Base-by-base conservation (phyloP, 805 yeast species). In the Ogataea ramenticola region DNA sequence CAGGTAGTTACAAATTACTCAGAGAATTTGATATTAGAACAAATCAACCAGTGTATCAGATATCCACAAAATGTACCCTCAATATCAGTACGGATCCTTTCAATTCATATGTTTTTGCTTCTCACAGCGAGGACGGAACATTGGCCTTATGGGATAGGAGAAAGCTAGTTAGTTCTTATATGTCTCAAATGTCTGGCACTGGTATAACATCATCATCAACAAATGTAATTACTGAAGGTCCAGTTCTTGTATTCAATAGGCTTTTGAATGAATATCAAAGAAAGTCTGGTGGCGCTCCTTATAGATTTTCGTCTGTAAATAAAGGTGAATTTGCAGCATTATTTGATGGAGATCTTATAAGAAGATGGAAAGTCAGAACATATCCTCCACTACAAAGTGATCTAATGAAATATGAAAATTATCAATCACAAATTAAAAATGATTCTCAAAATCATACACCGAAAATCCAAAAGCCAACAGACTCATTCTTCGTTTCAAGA, bases 41-140 rank as follows among this genome's bases (percentile, higher is more conserved):
- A 0, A 79, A 77, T 17, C 73, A 72, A 26, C 86, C 90, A 0
- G 72, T 73, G 1, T 80, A 76, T 55, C 96, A 86, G 58, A 71
- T 85, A 54, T 83, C 90, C 2, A 83, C 95, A 1, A 77, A 82
- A 52, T 76, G 86, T 46, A 79, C 89, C 0, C 70, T 77, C 52
- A 84, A 84, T 17, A 71, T 90, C 39, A 70, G 76, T 9, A 67
- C 81, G 27, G 90, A 86, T 56, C 91, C 85, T 3, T 78, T 78
- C 55, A 79, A 80, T 54, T 72, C 72, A 12, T 73, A 77, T 60
- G 71, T 76, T 48, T 86, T 90, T 60, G 78, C 87, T 16, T 80
- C 95, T 0, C 77, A 77, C 49, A 78, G 86, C 42, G 96, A 89
- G 52, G 91, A 86, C 55, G 96, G 96, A 1, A 77, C 93, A 0